Conservation (phyloP, 1,139 yeast genomes). For the Taiozyma sp. region DNA sequence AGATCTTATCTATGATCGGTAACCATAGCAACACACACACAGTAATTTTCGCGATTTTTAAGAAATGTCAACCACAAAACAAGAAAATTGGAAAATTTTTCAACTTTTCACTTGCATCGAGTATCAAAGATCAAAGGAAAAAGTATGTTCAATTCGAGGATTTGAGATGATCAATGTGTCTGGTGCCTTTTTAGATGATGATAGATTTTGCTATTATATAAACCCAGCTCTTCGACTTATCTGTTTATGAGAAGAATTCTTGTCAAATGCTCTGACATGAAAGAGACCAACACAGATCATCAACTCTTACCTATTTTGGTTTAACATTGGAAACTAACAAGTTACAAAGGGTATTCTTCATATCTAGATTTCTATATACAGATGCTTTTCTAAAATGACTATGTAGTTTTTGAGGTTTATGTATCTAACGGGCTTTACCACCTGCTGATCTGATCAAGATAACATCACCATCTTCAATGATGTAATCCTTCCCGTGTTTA, state of each 20-base stretch:
- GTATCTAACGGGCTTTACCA: slow-evolving; percentile 30
- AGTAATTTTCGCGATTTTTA: not conserved
- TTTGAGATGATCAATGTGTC: not conserved
- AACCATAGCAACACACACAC: not conserved
- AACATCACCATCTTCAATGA: slow-evolving; percentile 75
- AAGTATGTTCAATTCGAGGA: not conserved
- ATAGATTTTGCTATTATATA: slow-evolving; percentile 34
- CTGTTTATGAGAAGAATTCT: slow-evolving; percentile 32
- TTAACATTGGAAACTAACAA: not conserved
- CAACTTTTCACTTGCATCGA: not conserved
- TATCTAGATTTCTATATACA: slow-evolving; percentile 2
- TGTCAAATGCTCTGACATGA: slow-evolving; percentile 35
- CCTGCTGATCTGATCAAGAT: slow-evolving; percentile 51
- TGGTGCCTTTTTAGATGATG: slow-evolving; percentile 29
- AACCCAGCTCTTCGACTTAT: slow-evolving; percentile 47
- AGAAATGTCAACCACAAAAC: not conserved
- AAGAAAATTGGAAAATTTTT: not conserved
- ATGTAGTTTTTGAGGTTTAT: not conserved
- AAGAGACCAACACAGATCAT: not conserved
- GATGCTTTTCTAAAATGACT: not conserved
- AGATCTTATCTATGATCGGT: not conserved
- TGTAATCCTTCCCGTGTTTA: slow-evolving; percentile 59
- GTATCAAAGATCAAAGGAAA: not conserved
- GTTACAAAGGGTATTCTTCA: not conserved
- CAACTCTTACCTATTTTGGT: not conserved